Evolutionary conservation across 495 filamentous ascomycete species (phyloP), one percentile per base, ranked within the genome.

Genomic region (Trichoderma gamsii): DNA sequence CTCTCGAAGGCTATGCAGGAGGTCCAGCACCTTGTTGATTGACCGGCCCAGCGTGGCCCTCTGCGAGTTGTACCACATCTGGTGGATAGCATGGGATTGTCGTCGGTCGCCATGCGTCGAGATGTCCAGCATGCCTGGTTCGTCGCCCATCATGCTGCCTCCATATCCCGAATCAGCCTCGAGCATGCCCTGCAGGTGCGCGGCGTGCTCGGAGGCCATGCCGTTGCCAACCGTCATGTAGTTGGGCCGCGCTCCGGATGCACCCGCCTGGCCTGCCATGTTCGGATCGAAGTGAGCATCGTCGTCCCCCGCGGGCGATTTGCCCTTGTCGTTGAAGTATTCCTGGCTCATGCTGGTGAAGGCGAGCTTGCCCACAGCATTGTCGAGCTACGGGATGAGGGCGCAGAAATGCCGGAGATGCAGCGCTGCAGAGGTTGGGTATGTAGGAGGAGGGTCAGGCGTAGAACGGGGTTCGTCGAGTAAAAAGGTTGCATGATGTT

Each of bases 111-210:
- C 68, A 64, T 72, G 72, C 27, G 63, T 69, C 16, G 75, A 70
- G 67, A 64, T 72, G 35, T 72, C 71, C 51, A 73, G 64, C 66
- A 74, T 77, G 68, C 85, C 82, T 27, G 77, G 76, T 66, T 81
- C 77, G 68, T 80, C 76, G 63, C 77, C 81, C 49, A 79, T 84
- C 56, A 80, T 82, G 72, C 92, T 97, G 16, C 90, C 90, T 63
- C 92, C 93, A 74, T 98, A 98, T 16, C 95, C 95, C 23, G 93
- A 97, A 73, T 98, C 95, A 63, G 88, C 80, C 67, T 97, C 91
- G 41, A 96, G 87, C 80, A 75, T 86, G 76, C 81, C 89, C 82
- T 80, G 96, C 73, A 78, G 86, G 81, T 69, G 87, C 79, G 81
- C 75, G 9, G 83, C 84, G 72, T 87, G 89, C 68, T 92, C 86